These are phyloP conservation scores for Lumnitzera racemosa DNA, from an alignment of 345 rosid species.

Conservation along the genomic window DNA sequence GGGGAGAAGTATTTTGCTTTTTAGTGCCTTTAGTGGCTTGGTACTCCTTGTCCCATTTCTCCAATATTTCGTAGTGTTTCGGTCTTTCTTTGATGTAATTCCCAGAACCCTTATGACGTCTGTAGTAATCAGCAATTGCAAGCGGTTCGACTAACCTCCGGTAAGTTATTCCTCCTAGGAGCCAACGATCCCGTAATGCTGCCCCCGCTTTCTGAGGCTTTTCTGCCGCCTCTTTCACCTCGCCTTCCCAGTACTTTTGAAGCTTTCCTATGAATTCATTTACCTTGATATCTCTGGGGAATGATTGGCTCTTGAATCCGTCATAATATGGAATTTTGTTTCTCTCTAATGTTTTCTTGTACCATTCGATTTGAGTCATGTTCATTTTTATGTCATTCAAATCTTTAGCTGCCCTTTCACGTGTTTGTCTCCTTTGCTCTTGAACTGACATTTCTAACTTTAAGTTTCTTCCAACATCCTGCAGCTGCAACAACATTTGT, in stretches of 20 bases:
- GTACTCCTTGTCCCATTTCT: conserved; percentile 32
- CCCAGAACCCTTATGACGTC: not conserved
- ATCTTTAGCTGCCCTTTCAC: conserved; percentile 19
- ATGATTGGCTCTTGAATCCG: conserved; percentile 23
- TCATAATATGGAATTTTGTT: conserved; percentile 49
- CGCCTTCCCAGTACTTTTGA: conserved; percentile 31
- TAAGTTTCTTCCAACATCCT: conserved; percentile 2
- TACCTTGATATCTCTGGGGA: not conserved
- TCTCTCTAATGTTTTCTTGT: conserved; percentile 36
- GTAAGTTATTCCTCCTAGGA: conserved; percentile 41
- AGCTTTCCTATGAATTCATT: conserved; percentile 21
- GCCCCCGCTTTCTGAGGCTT: conserved; percentile 40
- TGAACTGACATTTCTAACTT: conserved; percentile 4
- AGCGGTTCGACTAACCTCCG: conserved; percentile 75
- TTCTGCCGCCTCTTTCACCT: conserved; percentile 40
- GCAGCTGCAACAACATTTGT: conserved; percentile 15
- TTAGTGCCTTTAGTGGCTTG: not conserved
- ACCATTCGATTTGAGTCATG: conserved; percentile 49
- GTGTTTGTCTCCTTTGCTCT: conserved; percentile 9
- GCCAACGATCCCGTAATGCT: conserved; percentile 21
- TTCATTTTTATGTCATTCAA: conserved; percentile 29
- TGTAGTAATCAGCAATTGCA: conserved; percentile 59
- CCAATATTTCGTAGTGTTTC: conserved; percentile 34
- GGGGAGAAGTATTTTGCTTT: conserved; percentile 17
- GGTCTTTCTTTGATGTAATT: conserved; percentile 22